phyloP scores from a whole-genome alignment of 225 moss, liverwort and hornwort species.

The Ulota crispa region DNA sequence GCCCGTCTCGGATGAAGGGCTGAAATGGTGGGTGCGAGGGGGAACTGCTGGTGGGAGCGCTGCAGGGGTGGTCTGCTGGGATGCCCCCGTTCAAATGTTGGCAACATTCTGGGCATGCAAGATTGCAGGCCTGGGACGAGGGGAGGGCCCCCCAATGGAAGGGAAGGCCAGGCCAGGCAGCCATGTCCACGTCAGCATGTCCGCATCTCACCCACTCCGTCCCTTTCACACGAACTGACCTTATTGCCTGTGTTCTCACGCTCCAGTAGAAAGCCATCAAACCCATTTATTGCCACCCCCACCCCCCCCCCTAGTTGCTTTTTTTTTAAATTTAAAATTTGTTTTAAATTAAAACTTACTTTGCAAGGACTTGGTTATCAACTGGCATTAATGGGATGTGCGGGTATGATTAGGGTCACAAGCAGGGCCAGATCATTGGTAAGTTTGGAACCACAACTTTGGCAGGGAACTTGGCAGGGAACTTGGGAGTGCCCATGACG shows the following conservation, averaged over 20 bases:
- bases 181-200: not conserved
- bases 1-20: not conserved
- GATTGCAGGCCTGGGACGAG: too few relatives aligned
- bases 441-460: not conserved
- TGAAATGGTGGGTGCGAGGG: too few relatives aligned
- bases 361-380: not conserved
- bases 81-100: slow-evolving; percentile 15
- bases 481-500: not conserved
- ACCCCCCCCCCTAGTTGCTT: not conserved
- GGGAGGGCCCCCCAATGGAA: too few relatives aligned
- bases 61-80: not conserved
- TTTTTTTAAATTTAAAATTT: not conserved
- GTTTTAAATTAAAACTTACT: not conserved
- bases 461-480: not conserved
- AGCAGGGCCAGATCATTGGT: not conserved
- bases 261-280: not conserved
- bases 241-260: not conserved
- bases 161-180: not conserved
- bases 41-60: too few relatives aligned
- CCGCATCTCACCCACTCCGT: not conserved
- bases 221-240: not conserved
- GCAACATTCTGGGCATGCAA: slow-evolving; percentile 11
- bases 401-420: slow-evolving; percentile 16
- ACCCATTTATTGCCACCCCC: not conserved
- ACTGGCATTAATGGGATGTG: not conserved